These are phyloP conservation scores for Arthromyces matolae DNA, from an alignment of 768 basidiomycete species.

Conservation along the genomic window DNA sequence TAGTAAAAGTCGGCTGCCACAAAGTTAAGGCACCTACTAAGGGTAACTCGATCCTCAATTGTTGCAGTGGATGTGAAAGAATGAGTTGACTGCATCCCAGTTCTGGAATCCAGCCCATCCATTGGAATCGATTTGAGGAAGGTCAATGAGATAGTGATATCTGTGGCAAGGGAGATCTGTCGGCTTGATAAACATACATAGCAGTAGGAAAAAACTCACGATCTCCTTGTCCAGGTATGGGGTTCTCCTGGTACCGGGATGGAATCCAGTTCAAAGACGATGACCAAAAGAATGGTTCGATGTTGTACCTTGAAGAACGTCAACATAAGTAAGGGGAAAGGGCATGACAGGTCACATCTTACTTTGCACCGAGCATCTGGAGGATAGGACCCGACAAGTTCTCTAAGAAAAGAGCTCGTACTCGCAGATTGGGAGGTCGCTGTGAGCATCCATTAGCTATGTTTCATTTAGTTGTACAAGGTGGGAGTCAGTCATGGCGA, in stretches of 20 bases:
- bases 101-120: slow-evolving; percentile 17
- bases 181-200: neutral
- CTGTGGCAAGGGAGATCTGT: slow-evolving; percentile 25
- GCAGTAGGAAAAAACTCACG: slow-evolving; percentile 39
- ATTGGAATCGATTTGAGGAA: slow-evolving; percentile 51
- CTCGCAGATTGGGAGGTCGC: slow-evolving; percentile 35
- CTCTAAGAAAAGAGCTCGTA: slow-evolving; percentile 51
- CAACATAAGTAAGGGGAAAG: neutral
- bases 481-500: neutral
- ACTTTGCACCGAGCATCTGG: slow-evolving; percentile 61
- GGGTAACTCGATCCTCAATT: slow-evolving; percentile 13
- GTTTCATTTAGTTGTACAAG: neutral
- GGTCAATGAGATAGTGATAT: slow-evolving; percentile 55
- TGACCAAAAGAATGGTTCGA: slow-evolving; percentile 68
- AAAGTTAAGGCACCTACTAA: slow-evolving; percentile 13
- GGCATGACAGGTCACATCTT: slow-evolving; percentile 8
- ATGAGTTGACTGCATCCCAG: slow-evolving; percentile 2
- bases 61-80: slow-evolving; percentile 9
- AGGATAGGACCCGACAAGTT: slow-evolving; percentile 49
- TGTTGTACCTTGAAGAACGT: slow-evolving; percentile 40
- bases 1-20: neutral
- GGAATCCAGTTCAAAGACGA: slow-evolving; percentile 68
- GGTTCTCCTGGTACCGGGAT: slow-evolving; percentile 55
- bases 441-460: slow-evolving; percentile 14
- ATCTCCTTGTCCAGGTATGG: slow-evolving; percentile 39